Conservation (phyloP, 169 alveolate genomes). For the Eimeria acervulina region DNA sequence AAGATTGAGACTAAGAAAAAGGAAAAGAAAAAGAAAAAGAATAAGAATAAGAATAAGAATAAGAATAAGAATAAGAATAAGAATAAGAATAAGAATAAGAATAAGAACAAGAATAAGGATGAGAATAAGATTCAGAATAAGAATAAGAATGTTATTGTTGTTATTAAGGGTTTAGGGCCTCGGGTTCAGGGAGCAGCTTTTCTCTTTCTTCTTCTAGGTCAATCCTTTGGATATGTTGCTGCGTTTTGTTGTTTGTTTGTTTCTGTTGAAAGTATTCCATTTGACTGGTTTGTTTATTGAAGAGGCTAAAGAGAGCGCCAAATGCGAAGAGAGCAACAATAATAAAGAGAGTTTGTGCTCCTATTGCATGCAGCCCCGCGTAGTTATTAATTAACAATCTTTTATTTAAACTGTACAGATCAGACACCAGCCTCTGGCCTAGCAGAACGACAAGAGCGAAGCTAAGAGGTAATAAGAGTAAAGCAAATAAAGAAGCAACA, state of each 20-base stretch:
- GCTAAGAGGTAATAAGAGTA: constrained; percentile 1
- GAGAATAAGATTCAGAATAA: background rate
- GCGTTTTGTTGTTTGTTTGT: background rate
- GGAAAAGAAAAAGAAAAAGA: no score
- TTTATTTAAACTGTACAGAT: no score
- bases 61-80: no score
- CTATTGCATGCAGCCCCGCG: constrained; percentile 21
- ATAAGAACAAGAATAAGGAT: background rate
- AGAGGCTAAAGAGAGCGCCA: background rate
- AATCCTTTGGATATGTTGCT: background rate
- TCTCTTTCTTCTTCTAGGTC: constrained; percentile 1
- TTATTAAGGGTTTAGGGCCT: background rate
- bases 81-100: no score
- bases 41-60: no score
- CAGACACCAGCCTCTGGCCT: background rate
- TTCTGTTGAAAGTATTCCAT: background rate
- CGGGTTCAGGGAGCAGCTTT: background rate
- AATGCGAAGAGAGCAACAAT: background rate
- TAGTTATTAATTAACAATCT: background rate
- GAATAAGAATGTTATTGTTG: background rate
- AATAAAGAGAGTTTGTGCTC: background rate
- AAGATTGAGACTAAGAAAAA: no score
- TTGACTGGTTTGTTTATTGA: background rate
- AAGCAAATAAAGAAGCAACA: background rate
- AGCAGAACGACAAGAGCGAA: constrained; percentile 21